Conservation (phyloP, 2,329 filamentous ascomycete genomes). For the Fusarium sp. region DNA sequence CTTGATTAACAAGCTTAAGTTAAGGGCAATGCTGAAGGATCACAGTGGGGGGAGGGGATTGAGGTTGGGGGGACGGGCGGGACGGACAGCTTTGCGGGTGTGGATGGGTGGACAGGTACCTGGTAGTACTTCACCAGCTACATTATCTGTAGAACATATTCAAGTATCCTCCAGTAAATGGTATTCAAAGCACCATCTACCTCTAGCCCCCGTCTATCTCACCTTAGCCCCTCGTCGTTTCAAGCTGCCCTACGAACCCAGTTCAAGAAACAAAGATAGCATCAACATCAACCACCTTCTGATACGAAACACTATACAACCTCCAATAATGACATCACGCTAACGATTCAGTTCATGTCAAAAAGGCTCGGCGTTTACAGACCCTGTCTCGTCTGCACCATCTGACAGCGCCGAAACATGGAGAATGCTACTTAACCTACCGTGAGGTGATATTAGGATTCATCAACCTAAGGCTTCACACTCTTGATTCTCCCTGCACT, state of each 20-base stretch:
- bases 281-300: constrained; percentile 17
- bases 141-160: not conserved
- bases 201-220: not conserved
- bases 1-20: constrained; percentile 30
- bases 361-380: constrained; percentile 11
- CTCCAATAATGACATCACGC: constrained; percentile 29
- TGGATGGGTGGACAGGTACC: not conserved
- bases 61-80: constrained; percentile 30
- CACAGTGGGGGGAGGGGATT: constrained; percentile 20
- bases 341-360: constrained; percentile 11
- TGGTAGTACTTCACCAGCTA: not conserved
- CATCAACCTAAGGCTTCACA: not conserved
- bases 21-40: constrained; percentile 14
- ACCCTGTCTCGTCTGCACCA: constrained; percentile 1
- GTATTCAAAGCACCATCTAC: not conserved
- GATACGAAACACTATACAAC: constrained; percentile 29
- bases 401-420: constrained; percentile 32
- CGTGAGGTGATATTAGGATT: not conserved
- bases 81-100: constrained; percentile 28
- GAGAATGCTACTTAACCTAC: constrained; percentile 14
- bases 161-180: not conserved
- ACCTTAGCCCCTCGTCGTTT: constrained; percentile 6
- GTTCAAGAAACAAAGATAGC: constrained; percentile 33
- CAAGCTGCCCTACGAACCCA: constrained; percentile 12
- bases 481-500: not conserved